Evolutionary conservation across 2,329 filamentous ascomycete genomes (phyloP), one percentile per base, ranked within the genome.

Genomic region (Neofusicoccum cordaticola): DNA sequence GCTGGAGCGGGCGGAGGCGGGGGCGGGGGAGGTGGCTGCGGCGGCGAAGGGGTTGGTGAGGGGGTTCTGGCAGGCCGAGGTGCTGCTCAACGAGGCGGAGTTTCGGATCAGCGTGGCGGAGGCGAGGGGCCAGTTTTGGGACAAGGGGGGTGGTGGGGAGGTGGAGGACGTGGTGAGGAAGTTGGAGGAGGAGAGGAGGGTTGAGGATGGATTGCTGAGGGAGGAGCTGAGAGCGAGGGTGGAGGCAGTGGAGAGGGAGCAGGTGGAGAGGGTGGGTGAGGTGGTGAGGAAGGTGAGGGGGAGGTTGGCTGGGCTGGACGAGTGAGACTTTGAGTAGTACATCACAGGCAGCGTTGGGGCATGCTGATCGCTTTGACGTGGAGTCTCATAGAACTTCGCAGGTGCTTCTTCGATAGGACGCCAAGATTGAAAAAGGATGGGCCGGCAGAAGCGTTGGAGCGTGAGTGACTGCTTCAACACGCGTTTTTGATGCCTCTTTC

Each of bases 11-110:
- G 44, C 31, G 8, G 44, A 62, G 42, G 17, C 6, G 17, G 31
- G 19, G 11, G 58, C 50, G 1, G 31, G 13, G 13, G 17, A 11
- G 12, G 8, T 62, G 35, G 44, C 34, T 12, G 34, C 8, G 6
- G 12, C 6, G 19, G 44, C 44, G 31, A 17, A 27, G 13, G 44
- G 4, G 44, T 7, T 62, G 17, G 45, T 62, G 11, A 31, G 47
- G 6, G 34, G 13, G 44, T 62, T 62, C 17, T 42, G 37, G 8
- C 44, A 48, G 17, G 58, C 58, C 15, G 58, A 62, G 58, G 44
- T 62, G 9, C 6, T 42, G 45, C 58, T 62, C 3, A 62, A 62
- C 34, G 58, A 51, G 58, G 58, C 58, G 4, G 58, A 62, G 45
- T 62, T 50, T 51, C 44, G 19, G 44, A 17, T 41, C 13, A 31